phyloP scores from a whole-genome alignment of 2,329 filamentous ascomycete genomes.

The Penicillium sp. region DNA sequence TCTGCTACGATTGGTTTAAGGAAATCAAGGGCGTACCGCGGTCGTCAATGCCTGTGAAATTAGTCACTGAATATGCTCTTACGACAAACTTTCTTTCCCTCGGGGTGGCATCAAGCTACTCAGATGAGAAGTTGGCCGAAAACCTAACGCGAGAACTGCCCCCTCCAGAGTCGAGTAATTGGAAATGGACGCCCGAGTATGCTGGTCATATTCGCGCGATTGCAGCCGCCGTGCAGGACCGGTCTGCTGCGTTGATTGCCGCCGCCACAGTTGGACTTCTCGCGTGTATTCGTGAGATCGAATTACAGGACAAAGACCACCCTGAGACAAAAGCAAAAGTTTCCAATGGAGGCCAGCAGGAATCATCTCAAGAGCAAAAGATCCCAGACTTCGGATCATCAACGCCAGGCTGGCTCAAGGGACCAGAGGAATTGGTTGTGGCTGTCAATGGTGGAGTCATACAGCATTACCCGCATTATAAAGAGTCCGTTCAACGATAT shows the following conservation, averaged over 20 bases:
- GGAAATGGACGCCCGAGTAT: conserved; percentile 66
- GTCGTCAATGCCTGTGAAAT: conserved; percentile 57
- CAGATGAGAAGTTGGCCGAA: conserved; percentile 55
- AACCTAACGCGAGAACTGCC: conserved; percentile 58
- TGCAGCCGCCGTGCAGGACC: conserved; percentile 69
- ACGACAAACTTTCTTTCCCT: conserved; percentile 74
- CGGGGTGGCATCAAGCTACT: conserved; percentile 60
- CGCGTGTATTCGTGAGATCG: conserved; percentile 69
- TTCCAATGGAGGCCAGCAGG: not conserved
- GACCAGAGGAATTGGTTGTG: conserved; percentile 67
- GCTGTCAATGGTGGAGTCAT: conserved; percentile 81
- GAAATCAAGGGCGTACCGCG: conserved; percentile 46
- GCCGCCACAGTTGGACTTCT: conserved; percentile 72
- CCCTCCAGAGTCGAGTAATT: conserved; percentile 47
- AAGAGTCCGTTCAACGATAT: conserved; percentile 70
- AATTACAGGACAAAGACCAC: conserved; percentile 37
- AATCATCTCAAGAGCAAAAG: conserved; percentile 16
- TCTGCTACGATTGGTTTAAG: conserved; percentile 68
- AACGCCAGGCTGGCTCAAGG: conserved; percentile 39
- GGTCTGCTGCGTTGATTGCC: conserved; percentile 73
- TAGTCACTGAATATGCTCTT: conserved; percentile 63
- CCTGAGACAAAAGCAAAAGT: conserved; percentile 2
- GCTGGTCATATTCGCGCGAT: conserved; percentile 66
- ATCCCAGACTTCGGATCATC: conserved; percentile 20
- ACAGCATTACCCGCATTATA: conserved; percentile 73